Conservation (phyloP, 306 rosid species). For the Vicia villosa region DNA sequence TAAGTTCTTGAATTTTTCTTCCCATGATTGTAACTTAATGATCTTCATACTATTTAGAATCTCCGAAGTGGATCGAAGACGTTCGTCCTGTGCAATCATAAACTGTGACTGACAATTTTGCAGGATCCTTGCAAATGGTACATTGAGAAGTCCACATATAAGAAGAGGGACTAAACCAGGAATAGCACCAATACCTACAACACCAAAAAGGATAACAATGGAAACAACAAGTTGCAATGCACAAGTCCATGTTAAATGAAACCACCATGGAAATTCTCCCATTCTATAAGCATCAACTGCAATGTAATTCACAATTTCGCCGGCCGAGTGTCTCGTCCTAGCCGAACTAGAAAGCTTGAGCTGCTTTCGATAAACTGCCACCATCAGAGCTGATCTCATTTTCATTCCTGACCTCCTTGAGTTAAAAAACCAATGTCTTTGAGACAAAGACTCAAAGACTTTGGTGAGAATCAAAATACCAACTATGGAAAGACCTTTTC, state of each 20-base stretch:
- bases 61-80: no score
- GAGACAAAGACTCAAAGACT: constrained; percentile 60
- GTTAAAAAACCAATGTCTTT: constrained; percentile 65
- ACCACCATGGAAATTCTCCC: constrained; percentile 92
- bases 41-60: no score
- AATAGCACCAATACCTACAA: constrained; percentile 72
- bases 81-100: no score
- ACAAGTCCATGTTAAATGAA: constrained; percentile 57
- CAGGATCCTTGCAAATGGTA: no score
- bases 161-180: constrained; percentile 61
- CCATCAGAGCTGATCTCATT: constrained; percentile 83
- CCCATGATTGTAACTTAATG: no score
- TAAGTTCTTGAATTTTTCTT: constrained; percentile 57
- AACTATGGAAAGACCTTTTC: constrained; percentile 54
- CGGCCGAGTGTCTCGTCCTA: constrained; percentile 64
- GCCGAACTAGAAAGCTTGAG: constrained; percentile 68
- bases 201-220: constrained; percentile 51
- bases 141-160: no score
- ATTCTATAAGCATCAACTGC: constrained; percentile 78
- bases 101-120: no score
- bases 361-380: constrained; percentile 71
- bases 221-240: constrained; percentile 50
- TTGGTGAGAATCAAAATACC: constrained; percentile 53
- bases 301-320: constrained; percentile 77
- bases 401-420: constrained; percentile 77